Evolutionary conservation across 2,329 filamentous ascomycete genomes (phyloP), one percentile per base, ranked within the genome.

Genomic region (Cercospora beticola): DNA sequence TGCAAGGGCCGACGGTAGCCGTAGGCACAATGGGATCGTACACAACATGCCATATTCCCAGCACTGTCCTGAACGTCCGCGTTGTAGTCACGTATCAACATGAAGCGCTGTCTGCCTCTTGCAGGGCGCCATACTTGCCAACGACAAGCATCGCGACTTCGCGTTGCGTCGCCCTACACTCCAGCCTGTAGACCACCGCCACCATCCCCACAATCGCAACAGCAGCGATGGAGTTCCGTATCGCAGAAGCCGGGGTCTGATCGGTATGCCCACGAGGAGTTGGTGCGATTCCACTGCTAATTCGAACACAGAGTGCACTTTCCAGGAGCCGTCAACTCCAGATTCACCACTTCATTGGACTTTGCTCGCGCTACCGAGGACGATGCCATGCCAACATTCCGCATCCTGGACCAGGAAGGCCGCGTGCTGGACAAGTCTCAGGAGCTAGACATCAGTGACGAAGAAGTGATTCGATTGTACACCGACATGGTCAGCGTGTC

Each of bases 311-410:
- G 86, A 67, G 85, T 88, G 10, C 83, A 88, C 65, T 99, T 99
- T 74, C 95, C 95, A 0, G 95, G 95, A n/a, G 95, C 95, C 0
- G 85, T 98, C 62, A 94, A 97, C 79, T 97, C 93, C 79, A 92
- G 92, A 71, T 99, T 99, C 81, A 97, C 92, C 4, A 90, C 87
- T 72, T 84, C 86, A 0, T 89, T 98, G 80, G 84, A 86, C 49
- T 98, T 97, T 80, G 87, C 92, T 65, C 87, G 88, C 61, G 92
- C 94, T 0, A 86, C 89, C 49, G 87, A 89, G 63, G 87, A 90
- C 74, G 84, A 89, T 36, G 90, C 93, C 5, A 91, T 99, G 77
- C 89, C 94, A 28, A 98, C 95, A 4, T 99, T 96, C 83, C 91
- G 95, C 60, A 89, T 94, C 28, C 90, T 99, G 77, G 92, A 97